Percentiles rank a stretch among this genome's conserved stretches.
Evolutionary conservation across 257 asterid genomes (phyloP).

Genomic region (Fraxinus quadrangulata): DNA sequence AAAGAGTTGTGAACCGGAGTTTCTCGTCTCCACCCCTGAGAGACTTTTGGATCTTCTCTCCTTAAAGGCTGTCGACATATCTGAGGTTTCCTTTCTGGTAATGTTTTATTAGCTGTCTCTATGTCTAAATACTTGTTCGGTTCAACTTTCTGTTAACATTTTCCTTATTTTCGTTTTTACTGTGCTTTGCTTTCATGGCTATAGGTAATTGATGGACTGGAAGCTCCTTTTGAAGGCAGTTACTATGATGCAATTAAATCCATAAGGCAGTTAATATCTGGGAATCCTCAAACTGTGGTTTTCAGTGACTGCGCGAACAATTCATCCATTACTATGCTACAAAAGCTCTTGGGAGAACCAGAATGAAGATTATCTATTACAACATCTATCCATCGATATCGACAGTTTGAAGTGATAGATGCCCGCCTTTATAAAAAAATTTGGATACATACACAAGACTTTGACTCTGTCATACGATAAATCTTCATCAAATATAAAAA

Average conservation of each 20-base stretch:
- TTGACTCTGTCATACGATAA: neutral
- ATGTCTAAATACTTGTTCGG: neutral
- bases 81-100: conserved; percentile 78
- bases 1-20: conserved; percentile 75
- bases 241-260: conserved; percentile 45
- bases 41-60: conserved; percentile 71
- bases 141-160: neutral
- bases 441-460: neutral
- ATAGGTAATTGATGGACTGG: conserved; percentile 71
- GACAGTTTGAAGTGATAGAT: neutral
- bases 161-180: neutral
- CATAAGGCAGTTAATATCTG: conserved; percentile 45
- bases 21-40: conserved; percentile 73
- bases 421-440: neutral
- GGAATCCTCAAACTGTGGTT: conserved; percentile 56
- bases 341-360: conserved; percentile 43
- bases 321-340: conserved; percentile 33
- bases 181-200: conserved; percentile 22
- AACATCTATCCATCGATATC: neutral
- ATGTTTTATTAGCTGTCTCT: conserved; percentile 1
- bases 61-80: conserved; percentile 55
- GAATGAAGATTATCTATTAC: conserved; percentile 32
- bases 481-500: neutral
- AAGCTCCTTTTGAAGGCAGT: conserved; percentile 43
- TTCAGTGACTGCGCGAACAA: conserved; percentile 51